These are phyloP conservation scores for Plasmodium ovale DNA, from an alignment of 169 alveolate species.

Conservation along the genomic window DNA sequence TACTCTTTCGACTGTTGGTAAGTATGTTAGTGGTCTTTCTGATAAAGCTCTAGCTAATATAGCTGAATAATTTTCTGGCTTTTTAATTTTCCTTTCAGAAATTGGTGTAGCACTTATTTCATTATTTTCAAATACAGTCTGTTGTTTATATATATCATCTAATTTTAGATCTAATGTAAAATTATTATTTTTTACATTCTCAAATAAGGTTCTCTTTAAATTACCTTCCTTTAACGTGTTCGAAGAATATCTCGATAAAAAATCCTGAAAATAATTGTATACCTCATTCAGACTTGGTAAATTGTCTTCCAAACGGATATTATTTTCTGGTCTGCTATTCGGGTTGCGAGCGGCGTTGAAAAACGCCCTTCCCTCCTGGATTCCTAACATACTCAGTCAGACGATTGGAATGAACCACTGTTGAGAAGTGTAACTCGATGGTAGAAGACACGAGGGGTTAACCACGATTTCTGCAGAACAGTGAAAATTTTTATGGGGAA, in stretches of 20 bases:
- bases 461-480: no score
- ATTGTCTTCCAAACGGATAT: conserved; percentile 77
- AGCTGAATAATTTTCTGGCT: conserved; percentile 82
- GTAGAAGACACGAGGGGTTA: no score
- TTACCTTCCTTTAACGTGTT: conserved; percentile 86
- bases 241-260: conserved; percentile 84
- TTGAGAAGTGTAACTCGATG: no score
- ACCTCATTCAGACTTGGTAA: conserved; percentile 84
- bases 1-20: conserved; percentile 84
- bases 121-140: conserved; percentile 78
- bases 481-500: no score
- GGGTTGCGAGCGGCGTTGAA: conserved; percentile 78
- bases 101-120: conserved; percentile 78
- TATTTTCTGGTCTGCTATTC: conserved; percentile 59
- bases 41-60: conserved; percentile 84
- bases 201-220: conserved; percentile 81
- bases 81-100: conserved; percentile 74
- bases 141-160: conserved; percentile 85
- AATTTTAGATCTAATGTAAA: conserved; percentile 83
- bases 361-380: conserved; percentile 87
- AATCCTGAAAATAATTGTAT: conserved; percentile 82
- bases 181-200: conserved; percentile 84
- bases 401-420: no score
- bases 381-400: conserved; percentile 54
- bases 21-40: conserved; percentile 83